Evolutionary conservation across 192 early-diverging fungal species (phyloP).

Genomic region (Spizellomyces punctatus): DNA sequence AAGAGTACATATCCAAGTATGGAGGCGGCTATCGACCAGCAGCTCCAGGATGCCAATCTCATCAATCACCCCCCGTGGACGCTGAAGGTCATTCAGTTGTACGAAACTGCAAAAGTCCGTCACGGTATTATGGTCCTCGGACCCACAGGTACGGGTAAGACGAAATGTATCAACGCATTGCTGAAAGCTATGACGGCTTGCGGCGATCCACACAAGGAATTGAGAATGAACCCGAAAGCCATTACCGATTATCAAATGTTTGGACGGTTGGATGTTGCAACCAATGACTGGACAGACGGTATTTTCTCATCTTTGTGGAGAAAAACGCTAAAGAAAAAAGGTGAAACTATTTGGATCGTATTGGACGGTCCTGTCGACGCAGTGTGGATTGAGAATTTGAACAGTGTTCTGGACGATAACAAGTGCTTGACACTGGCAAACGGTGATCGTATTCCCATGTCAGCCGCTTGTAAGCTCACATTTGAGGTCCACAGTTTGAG

Average conservation of each 20-base stretch:
- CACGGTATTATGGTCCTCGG: slow-evolving; percentile 70
- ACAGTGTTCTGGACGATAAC: slow-evolving; percentile 67
- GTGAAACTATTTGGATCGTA: slow-evolving; percentile 62
- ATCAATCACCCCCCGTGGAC: slow-evolving; percentile 69
- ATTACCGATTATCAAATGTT: slow-evolving; percentile 73
- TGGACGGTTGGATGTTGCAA: slow-evolving; percentile 64
- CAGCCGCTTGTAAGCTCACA: slow-evolving; percentile 60
- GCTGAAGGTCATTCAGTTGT: slow-evolving; percentile 65
- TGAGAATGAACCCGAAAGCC: slow-evolving; percentile 70
- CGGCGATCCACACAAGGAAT: slow-evolving; percentile 67
- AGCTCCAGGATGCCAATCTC: slow-evolving; percentile 58
- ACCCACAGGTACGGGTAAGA: slow-evolving; percentile 68
- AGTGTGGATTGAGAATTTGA: slow-evolving; percentile 70
- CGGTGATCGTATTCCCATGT: slow-evolving; percentile 68
- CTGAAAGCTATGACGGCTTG: slow-evolving; percentile 64
- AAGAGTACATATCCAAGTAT: slow-evolving; percentile 59
- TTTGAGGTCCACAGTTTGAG: slow-evolving; percentile 65
- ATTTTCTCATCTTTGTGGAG: slow-evolving; percentile 69
- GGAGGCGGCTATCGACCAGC: slow-evolving; percentile 63
- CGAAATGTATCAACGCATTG: slow-evolving; percentile 61
- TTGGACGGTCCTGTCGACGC: slow-evolving; percentile 70
- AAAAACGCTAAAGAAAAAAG: slow-evolving; percentile 66
- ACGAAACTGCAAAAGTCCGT: slow-evolving; percentile 61
- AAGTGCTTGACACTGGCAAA: slow-evolving; percentile 69
- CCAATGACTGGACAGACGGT: slow-evolving; percentile 71